Percentiles rank a stretch among this genome's conserved stretches.
phyloP scores from a whole-genome alignment of 225 moss, liverwort and hornwort species.

The Polytrichum formosum region DNA sequence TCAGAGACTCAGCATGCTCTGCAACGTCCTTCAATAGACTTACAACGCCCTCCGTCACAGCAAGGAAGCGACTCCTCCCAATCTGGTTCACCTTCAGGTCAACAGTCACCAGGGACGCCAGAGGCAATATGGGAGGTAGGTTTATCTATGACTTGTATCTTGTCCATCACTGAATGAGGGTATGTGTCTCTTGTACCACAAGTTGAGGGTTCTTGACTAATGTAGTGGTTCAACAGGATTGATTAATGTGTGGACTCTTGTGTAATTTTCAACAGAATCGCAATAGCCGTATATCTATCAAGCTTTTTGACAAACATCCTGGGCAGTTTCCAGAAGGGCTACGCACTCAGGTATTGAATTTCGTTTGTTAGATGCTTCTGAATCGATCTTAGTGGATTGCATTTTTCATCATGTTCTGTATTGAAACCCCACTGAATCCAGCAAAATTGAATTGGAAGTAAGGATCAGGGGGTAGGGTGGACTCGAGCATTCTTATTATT shows the following conservation, averaged over 20 bases:
- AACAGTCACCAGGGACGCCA: slow-evolving; percentile 67
- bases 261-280: slow-evolving; percentile 41
- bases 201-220: too few species aligned
- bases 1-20: slow-evolving; percentile 33
- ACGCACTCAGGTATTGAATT: slow-evolving; percentile 57
- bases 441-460: too few species aligned
- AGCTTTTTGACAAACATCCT: slow-evolving; percentile 83
- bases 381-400: too few species aligned
- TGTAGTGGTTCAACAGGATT: too few species aligned
- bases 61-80: slow-evolving; percentile 66
- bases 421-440: too few species aligned
- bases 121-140: slow-evolving; percentile 67
- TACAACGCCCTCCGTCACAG: slow-evolving; percentile 58
- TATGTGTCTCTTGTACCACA: too few species aligned
- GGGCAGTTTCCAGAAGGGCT: slow-evolving; percentile 78
- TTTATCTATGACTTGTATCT: not conserved
- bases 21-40: slow-evolving; percentile 56
- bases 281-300: slow-evolving; percentile 75
- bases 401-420: too few species aligned
- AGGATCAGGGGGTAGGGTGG: too few species aligned
- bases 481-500: too few species aligned
- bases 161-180: too few species aligned
- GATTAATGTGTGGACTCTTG: not conserved
- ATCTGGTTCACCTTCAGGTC: slow-evolving; percentile 76
- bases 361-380: not conserved